Base-by-base conservation (phyloP, 495 filamentous ascomycete genomes). In the Xylaria venustula region DNA sequence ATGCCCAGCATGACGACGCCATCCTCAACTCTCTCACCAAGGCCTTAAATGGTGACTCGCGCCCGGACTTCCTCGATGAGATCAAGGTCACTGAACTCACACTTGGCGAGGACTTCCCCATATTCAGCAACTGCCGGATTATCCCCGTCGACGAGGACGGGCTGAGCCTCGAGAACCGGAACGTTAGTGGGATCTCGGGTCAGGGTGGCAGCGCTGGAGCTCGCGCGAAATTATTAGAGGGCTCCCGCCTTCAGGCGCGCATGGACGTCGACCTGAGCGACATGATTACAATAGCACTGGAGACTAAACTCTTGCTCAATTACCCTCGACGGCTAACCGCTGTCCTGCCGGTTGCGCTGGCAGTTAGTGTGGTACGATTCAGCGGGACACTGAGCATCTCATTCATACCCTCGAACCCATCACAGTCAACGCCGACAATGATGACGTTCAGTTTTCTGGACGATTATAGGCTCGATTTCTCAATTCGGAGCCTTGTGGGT, bases 231-330 rank as follows among this genome's bases (percentile, higher is more conserved):
- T 67, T 75, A 26, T 19, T 61, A 41, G 88, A 88, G 45, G 86
- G 83, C 12, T 82, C 82, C 0, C 80, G 91, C 56, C 74, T 98
- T n/a, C 94, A 98, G 70, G 94, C 94, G 0, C 78, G 92, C 59
- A 90, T 98, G 91, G 95, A 98, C 70, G 93, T 98, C 15, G 94
- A 98, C 72, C 78, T 98, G 30, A 93, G 89, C 75, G 93, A 97
- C 74, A 90, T 95, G 68, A 90, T 98, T 56, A 98, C 95, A 0
- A 79, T 98, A 51, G 94, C 91, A 0, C 77, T 98, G 11, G 94
- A 98, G 78, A 98, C 94, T 7, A 96, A 91, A 62, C 78, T 98
- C 52, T 81, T 96, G 19, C 83, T 98, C 40, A 98, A 98, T 71
- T 98, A 93, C 69, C 94, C 94, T 1, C 93, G 90, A 65, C 89